These are phyloP conservation scores for Macroventuria anomochaeta DNA, from an alignment of 2,329 filamentous ascomycete genomes.

Conservation along the genomic window DNA sequence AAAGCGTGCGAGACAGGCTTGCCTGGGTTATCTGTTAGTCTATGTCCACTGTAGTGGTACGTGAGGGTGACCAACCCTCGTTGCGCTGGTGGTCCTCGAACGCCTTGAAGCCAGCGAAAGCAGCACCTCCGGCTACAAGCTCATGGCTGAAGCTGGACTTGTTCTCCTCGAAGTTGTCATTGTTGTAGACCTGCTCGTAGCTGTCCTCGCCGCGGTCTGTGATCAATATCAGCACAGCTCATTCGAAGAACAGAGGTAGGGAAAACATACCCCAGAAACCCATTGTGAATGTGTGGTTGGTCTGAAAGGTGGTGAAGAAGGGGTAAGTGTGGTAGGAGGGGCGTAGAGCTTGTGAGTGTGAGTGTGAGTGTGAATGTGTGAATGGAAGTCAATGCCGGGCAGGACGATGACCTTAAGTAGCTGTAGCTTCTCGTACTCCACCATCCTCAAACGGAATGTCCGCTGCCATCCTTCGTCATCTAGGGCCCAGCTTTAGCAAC, in stretches of 20 bases:
- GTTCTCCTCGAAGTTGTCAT: conserved; percentile 57
- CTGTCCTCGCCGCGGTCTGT: conserved; percentile 60
- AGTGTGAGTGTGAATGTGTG: not conserved
- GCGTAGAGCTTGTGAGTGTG: not conserved
- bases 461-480: conserved; percentile 22
- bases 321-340: not conserved
- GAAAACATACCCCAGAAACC: conserved; percentile 52
- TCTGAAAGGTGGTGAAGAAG: not conserved
- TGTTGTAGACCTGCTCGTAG: conserved; percentile 63
- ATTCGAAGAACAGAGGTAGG: not conserved
- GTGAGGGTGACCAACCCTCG: conserved; percentile 61
- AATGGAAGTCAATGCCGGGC: not conserved
- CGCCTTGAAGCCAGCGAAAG: conserved; percentile 80
- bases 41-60: not conserved
- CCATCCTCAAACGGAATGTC: conserved; percentile 3
- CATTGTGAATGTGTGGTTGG: conserved; percentile 43
- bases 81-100: conserved; percentile 77
- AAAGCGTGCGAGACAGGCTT: conserved; percentile 74
- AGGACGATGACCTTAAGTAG: conserved; percentile 23
- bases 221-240: conserved; percentile 3
- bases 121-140: conserved; percentile 74
- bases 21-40: conserved; percentile 53
- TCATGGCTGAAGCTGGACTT: conserved; percentile 74
- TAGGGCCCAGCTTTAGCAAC: not conserved
- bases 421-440: conserved; percentile 3